A percentile compares a stretch with the other conserved stretches of the same genome.
These are phyloP conservation scores for Ormosia semicastrata DNA, from an alignment of 306 rosid species.

Conservation along the genomic window DNA sequence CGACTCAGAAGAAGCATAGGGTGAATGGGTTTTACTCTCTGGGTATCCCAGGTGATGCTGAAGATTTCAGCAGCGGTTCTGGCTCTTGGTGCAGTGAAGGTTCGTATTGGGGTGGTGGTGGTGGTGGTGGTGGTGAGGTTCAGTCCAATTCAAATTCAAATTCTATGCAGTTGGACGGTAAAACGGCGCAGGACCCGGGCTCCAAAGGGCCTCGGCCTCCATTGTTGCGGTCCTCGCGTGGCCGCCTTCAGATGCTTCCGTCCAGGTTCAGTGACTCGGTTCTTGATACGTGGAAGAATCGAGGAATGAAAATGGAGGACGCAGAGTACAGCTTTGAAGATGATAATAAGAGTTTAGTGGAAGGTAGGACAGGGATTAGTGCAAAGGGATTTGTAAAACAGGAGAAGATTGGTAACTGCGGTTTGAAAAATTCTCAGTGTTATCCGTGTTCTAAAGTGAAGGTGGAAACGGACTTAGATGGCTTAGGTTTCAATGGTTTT, in stretches of 20 bases:
- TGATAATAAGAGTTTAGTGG: constrained; percentile 36
- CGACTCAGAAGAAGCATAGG: constrained; percentile 56
- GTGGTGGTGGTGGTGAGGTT: constrained; percentile 49
- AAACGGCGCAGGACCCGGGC: constrained; percentile 19
- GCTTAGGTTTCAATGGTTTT: constrained; percentile 25
- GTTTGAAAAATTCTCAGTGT: constrained; percentile 36
- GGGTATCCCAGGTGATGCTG: constrained; percentile 46
- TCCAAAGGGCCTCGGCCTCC: constrained; percentile 38
- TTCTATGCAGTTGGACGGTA: constrained; percentile 31
- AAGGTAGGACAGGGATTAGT: constrained; percentile 29
- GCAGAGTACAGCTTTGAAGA: constrained; percentile 46
- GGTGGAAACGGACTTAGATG: constrained; percentile 29
- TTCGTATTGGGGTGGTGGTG: constrained; percentile 45
- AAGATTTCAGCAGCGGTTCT: constrained; percentile 61
- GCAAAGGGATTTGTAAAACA: constrained; percentile 25
- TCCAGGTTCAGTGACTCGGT: constrained; percentile 74
- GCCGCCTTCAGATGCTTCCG: constrained; percentile 64
- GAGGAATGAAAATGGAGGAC: constrained; percentile 32
- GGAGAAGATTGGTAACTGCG: constrained; percentile 28
- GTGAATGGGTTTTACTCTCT: constrained; percentile 41
- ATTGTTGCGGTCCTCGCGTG: constrained; percentile 63
- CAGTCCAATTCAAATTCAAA: constrained; percentile 48
- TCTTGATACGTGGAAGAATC: constrained; percentile 46
- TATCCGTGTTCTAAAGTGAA: constrained; percentile 25
- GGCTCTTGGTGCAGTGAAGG: constrained; percentile 61